Evolutionary conservation across 75 land plant genomes (phyloP).

Genomic region (Selaginella tamariscina): DNA sequence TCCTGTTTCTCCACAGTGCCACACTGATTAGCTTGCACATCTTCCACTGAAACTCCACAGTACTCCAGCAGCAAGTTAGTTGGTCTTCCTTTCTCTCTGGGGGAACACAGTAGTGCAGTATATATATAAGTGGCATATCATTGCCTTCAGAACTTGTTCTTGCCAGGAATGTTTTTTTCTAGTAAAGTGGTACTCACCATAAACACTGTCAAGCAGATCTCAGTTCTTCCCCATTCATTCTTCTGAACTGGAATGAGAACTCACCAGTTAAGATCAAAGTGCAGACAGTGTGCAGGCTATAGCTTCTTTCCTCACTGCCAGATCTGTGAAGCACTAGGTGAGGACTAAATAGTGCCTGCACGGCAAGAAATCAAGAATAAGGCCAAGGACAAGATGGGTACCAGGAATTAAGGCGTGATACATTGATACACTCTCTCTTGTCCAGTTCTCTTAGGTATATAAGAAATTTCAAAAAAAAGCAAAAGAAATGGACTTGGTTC

Average conservation of each 20-base stretch:
- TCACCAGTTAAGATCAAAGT: neutral
- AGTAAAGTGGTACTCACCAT: too few species aligned
- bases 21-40: too few species aligned
- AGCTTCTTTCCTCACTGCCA: neutral
- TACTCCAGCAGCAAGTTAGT: too few species aligned
- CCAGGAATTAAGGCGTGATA: neutral
- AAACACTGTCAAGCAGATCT: too few species aligned
- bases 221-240: too few species aligned
- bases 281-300: neutral
- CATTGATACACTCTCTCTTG: neutral
- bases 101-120: too few species aligned
- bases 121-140: too few species aligned
- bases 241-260: neutral
- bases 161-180: too few species aligned
- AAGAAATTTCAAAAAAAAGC: neutral
- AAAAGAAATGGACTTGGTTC: neutral
- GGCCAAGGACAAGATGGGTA: neutral
- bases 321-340: neutral
- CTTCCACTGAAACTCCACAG: too few species aligned
- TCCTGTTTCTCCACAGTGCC: too few species aligned
- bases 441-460: neutral
- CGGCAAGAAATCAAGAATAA: neutral
- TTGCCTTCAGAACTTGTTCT: too few species aligned
- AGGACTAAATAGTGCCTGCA: neutral
- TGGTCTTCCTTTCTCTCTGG: too few species aligned